phyloP scores from a whole-genome alignment of 83 land plant species.

The Thuja plicata region DNA sequence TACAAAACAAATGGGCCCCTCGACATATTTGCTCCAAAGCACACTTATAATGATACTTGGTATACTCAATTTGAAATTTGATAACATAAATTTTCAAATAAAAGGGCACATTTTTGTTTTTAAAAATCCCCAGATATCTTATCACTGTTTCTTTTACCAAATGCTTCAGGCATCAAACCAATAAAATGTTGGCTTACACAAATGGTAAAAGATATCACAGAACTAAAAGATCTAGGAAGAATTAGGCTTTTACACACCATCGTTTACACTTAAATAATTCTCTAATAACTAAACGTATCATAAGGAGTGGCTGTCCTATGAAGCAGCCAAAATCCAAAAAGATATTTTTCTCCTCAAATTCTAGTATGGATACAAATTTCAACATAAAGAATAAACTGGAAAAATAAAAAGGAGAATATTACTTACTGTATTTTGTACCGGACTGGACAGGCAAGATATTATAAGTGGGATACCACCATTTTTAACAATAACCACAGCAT shows the following conservation, averaged over 20 bases:
- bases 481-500: conserved; percentile 62
- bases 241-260: background rate
- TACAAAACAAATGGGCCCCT: background rate
- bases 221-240: background rate
- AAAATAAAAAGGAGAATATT: background rate
- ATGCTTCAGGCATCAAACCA: background rate
- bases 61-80: background rate
- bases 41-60: background rate
- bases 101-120: background rate
- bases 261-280: background rate
- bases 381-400: background rate
- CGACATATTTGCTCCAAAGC: background rate
- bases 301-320: background rate
- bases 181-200: background rate
- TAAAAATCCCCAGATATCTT: background rate
- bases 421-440: conserved; percentile 88
- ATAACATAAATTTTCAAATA: background rate
- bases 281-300: background rate
- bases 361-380: background rate
- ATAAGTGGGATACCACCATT: conserved; percentile 81
- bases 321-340: background rate
- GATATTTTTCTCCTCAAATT: background rate
- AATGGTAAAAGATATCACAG: no score
- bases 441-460: conserved; percentile 79
- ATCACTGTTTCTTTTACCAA: background rate